Evolutionary conservation across 805 yeast genomes (phyloP), one percentile per base, ranked within the genome.

Genomic region (Hanseniaspora hatyaiensis): DNA sequence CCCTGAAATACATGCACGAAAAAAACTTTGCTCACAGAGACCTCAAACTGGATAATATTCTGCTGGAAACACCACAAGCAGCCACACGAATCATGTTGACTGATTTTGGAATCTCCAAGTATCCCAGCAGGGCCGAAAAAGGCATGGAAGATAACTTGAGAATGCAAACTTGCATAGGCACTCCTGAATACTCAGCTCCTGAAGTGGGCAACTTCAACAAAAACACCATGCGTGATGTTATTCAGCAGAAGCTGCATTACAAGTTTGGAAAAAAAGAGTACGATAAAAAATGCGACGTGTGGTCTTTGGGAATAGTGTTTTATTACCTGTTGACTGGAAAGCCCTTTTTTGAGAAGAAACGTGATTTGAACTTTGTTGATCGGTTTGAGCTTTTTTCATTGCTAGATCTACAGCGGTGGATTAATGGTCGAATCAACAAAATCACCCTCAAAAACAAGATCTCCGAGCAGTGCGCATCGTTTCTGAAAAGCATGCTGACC

Each of bases 171-270:
- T 65, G 73, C 0, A 78, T 73, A 1, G 80, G 80, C 2, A 80
- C 86, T 0, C 77, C 80, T 0, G 86, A 80, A 56, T 80, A 80
- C 55, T 71, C 78, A 50, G 86, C 87, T 1, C 87, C 87, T 0
- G 86, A 80, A 54, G 76, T 80, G 9, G 76, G 79, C 0, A 56
- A 42, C 50, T 34, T 45, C 22, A 19, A 45, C 30, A 36, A 31
- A n/a, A 26, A 37, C 12, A 45, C 49, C 4, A 33, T 45, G 26
- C 26, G 47, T 24, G 36, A 34, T 34, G 41, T 31, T 6, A 40
- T 47, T 15, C 40, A 33, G 24, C 18, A 34, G 4, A 40, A 40
- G 15, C 3, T 40, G 9, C n/a, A n/a, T n/a, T n/a, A n/a, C n/a
- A n/a, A n/a, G n/a, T n/a, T 16, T 29, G 23, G 23, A 19, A 30